A percentile compares a stretch with the other conserved stretches of the same genome.
Evolutionary conservation across 2,329 filamentous ascomycete genomes (phyloP).

Genomic region (Bipolaris bicolor): DNA sequence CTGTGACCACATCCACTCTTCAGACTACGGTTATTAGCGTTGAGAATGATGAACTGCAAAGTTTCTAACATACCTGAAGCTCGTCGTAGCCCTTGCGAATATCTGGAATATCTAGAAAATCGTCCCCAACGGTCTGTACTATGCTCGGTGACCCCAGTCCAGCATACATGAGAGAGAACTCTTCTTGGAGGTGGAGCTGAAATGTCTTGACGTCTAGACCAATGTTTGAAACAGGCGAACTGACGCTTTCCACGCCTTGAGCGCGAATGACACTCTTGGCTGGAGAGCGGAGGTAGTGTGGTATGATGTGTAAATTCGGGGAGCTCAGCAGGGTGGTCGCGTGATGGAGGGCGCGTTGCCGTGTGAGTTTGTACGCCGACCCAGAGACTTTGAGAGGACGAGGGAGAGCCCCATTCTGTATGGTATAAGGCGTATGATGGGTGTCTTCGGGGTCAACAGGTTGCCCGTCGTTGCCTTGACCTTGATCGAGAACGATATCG

Average conservation of each 20-base stretch:
- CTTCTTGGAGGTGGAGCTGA: conserved; percentile 54
- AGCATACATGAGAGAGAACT: conserved; percentile 72
- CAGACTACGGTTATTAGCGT: conserved; percentile 57
- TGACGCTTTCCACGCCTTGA: conserved; percentile 88
- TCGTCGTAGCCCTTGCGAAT: conserved; percentile 69
- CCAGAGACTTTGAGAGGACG: conserved; percentile 79
- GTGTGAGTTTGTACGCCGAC: conserved; percentile 91
- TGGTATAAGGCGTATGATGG: conserved; percentile 54
- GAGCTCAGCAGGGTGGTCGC: conserved; percentile 86
- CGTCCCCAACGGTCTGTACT: conserved; percentile 59
- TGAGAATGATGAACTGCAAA: background rate
- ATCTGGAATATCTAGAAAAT: conserved; percentile 57
- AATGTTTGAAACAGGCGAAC: conserved; percentile 82
- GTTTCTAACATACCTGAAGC: conserved; percentile 58
- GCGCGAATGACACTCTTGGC: conserved; percentile 77
- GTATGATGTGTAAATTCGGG: conserved; percentile 73
- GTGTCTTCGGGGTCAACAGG: conserved; percentile 47
- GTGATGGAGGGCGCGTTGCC: conserved; percentile 83
- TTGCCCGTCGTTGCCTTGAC: conserved; percentile 46
- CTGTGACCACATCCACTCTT: conserved; percentile 81
- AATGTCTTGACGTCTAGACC: conserved; percentile 59
- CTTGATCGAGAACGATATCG: conserved; percentile 81
- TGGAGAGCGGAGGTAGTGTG: conserved; percentile 75
- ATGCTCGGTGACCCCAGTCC: conserved; percentile 46
- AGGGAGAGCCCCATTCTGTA: conserved; percentile 35